A percentile compares a stretch with the other conserved stretches of the same genome.
Conservation (phyloP, 495 filamentous ascomycete species). For the Wilcoxina mikolae region DNA sequence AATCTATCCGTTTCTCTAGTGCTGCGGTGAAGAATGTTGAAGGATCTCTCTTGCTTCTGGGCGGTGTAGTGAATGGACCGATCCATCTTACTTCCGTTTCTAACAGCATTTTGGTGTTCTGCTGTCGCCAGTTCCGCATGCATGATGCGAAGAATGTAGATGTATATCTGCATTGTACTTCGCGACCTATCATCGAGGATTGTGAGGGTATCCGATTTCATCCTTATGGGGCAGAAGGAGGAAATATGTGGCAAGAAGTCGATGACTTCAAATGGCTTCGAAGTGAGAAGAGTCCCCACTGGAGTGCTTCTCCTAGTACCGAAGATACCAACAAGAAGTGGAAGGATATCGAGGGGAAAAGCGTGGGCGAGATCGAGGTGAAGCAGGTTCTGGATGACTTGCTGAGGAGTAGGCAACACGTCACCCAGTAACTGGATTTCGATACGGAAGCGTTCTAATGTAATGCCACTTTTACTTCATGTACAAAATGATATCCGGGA, state of each 20-base stretch:
- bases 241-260: constrained; percentile 71
- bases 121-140: constrained; percentile 74
- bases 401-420: neutral
- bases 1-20: constrained; percentile 49
- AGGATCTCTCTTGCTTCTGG: constrained; percentile 56
- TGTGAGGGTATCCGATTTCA: constrained; percentile 67
- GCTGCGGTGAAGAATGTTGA: constrained; percentile 56
- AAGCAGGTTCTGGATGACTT: neutral
- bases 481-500: neutral
- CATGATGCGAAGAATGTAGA: constrained; percentile 68
- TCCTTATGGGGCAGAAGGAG: constrained; percentile 36
- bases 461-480: neutral
- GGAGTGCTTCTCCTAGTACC: constrained; percentile 32
- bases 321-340: neutral
- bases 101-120: constrained; percentile 58
- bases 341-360: neutral
- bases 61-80: constrained; percentile 54
- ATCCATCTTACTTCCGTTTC: constrained; percentile 65
- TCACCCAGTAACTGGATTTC: no score
- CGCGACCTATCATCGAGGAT: constrained; percentile 86
- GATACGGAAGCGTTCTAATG: neutral
- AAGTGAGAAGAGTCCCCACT: constrained; percentile 72
- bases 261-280: constrained; percentile 98
- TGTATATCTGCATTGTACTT: constrained; percentile 66
- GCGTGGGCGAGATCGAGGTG: neutral